A percentile compares a stretch with the other conserved stretches of the same genome.
phyloP scores from a whole-genome alignment of 495 filamentous ascomycete genomes.

The Penicillium manginii region DNA sequence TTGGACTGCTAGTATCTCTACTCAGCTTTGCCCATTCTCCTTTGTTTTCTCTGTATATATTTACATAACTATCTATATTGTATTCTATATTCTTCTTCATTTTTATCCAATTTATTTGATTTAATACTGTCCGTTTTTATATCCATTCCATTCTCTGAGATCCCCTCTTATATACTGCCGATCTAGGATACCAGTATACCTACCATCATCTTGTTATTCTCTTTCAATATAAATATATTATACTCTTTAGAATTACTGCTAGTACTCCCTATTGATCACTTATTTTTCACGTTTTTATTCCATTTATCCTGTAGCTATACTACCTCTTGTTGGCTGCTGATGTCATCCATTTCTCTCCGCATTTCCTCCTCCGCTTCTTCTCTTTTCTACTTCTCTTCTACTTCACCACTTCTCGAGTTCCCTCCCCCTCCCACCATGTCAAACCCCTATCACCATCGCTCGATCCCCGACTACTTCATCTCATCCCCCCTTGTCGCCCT shows the following conservation, averaged over 20 bases:
- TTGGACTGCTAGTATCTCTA: too few relatives aligned
- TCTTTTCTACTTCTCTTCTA: not conserved
- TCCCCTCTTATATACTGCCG: too few relatives aligned
- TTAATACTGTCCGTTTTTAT: too few relatives aligned
- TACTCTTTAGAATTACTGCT: too few relatives aligned
- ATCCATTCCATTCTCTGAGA: too few relatives aligned
- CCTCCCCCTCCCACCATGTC: slow-evolving; percentile 29
- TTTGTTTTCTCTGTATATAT: not conserved
- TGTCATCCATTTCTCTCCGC: not conserved
- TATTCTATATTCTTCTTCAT: not conserved
- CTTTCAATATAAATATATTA: too few relatives aligned
- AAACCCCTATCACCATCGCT: slow-evolving; percentile 53
- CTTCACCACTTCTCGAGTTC: not conserved
- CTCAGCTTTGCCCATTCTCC: too few relatives aligned
- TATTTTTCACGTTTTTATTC: too few relatives aligned
- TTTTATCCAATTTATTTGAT: too few relatives aligned
- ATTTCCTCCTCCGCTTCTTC: not conserved
- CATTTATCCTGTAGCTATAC: not conserved
- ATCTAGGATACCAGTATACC: too few relatives aligned
- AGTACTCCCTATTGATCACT: too few relatives aligned
- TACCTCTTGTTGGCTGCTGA: not conserved
- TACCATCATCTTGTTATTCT: too few relatives aligned
- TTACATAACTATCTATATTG: not conserved
- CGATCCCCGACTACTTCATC: slow-evolving; percentile 49
- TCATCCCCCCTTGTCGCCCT: slow-evolving; percentile 54